A percentile compares a stretch with the other conserved stretches of the same genome.
Conservation (phyloP, 169 alveolate species). For the Plasmodium inui region DNA sequence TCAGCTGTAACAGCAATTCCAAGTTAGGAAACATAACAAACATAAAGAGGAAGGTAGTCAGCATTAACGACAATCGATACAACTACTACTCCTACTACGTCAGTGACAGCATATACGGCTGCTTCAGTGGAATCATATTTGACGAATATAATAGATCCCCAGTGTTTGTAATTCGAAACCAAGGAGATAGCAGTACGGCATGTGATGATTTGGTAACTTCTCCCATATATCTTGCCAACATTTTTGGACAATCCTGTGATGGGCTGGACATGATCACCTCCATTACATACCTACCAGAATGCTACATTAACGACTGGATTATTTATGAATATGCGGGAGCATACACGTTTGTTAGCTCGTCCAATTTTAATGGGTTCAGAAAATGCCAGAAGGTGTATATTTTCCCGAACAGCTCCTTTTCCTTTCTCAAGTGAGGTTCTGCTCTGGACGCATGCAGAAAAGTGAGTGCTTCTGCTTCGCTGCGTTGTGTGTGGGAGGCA, state of each 20-base stretch:
- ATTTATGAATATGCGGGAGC: constrained; percentile 73
- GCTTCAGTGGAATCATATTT: constrained; percentile 72
- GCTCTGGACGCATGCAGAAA: neutral
- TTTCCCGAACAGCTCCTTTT: constrained; percentile 9
- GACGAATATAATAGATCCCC: constrained; percentile 71
- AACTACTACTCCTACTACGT: constrained; percentile 70
- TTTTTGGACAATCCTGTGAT: constrained; percentile 75
- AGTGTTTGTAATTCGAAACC: constrained; percentile 44
- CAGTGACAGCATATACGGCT: constrained; percentile 74
- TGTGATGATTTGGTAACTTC: neutral
- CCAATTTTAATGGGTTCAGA: constrained; percentile 50
- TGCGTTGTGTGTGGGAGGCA: neutral
- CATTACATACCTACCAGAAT: constrained; percentile 60
- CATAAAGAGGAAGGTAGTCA: constrained; percentile 61
- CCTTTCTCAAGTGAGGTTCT: constrained; percentile 9
- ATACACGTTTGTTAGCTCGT: constrained; percentile 57
- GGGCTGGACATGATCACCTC: constrained; percentile 69
- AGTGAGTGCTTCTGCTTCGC: neutral
- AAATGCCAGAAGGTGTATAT: constrained; percentile 43
- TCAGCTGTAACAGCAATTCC: constrained; percentile 8
- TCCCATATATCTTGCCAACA: constrained; percentile 40
- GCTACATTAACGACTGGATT: constrained; percentile 68
- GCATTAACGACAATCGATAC: constrained; percentile 32
- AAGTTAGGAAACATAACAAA: constrained; percentile 68
- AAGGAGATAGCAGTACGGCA: neutral